Evolutionary conservation across 345 rosid species (phyloP).

Genomic region (Dovyalis caffra): DNA sequence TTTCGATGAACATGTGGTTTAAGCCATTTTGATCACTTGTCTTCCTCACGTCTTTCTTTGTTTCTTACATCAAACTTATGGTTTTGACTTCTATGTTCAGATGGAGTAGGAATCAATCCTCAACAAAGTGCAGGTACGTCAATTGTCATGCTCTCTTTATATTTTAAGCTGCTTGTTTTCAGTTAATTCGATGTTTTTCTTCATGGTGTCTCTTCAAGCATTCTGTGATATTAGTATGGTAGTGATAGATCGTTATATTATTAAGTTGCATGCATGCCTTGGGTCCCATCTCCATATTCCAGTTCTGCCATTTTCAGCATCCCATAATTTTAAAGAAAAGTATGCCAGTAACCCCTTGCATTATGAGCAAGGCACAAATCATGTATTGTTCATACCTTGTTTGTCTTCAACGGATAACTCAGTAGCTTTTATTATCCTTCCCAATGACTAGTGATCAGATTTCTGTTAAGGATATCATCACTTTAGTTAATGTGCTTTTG

Average conservation of each 20-base stretch:
- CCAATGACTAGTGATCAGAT: neutral
- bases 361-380: neutral
- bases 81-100: conserved; percentile 42
- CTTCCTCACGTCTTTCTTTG: neutral
- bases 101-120: conserved; percentile 97
- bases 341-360: neutral
- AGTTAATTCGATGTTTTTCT: neutral
- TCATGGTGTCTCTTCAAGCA: neutral
- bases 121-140: conserved; percentile 99
- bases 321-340: neutral
- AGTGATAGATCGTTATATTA: neutral
- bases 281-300: neutral
- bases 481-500: neutral
- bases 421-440: neutral
- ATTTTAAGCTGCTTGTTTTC: neutral
- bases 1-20: neutral
- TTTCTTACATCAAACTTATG: neutral
- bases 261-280: neutral
- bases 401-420: neutral
- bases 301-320: neutral
- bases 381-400: neutral
- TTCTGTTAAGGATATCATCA: neutral
- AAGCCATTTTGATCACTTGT: neutral
- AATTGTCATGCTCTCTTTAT: neutral
- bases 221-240: neutral